phyloP scores from a whole-genome alignment of 768 basidiomycete species.

The Xerocomellus amylosporus region DNA sequence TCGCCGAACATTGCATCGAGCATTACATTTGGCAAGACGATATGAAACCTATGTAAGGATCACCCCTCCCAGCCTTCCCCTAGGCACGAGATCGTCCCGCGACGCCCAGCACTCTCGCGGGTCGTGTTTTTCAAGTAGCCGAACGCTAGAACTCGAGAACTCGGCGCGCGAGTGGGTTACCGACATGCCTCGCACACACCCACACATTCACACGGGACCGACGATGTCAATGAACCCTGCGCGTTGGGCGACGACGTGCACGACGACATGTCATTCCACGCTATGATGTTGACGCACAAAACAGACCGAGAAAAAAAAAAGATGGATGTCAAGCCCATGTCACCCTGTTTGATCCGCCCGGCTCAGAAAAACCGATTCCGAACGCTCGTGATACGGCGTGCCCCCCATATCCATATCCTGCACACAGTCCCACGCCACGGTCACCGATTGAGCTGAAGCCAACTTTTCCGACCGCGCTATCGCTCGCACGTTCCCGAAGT shows the following conservation, averaged over 20 bases:
- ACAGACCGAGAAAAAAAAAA: neutral
- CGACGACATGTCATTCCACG: neutral
- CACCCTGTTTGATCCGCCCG: neutral
- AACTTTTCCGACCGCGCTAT: too few species aligned
- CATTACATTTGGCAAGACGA: neutral
- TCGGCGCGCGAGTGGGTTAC: neutral
- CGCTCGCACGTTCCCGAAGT: neutral
- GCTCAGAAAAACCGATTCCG: neutral
- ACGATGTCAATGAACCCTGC: neutral
- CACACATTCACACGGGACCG: neutral
- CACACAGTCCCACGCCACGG: too few species aligned
- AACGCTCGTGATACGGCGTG: neutral
- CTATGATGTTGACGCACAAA: too few species aligned
- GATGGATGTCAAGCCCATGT: neutral
- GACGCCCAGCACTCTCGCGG: neutral
- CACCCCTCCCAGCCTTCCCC: neutral
- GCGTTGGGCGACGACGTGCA: neutral
- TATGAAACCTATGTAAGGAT: slow-evolving; percentile 3
- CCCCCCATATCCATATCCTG: too few species aligned
- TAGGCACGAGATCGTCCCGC: slow-evolving; percentile 13
- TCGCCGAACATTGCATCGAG: slow-evolving; percentile 13
- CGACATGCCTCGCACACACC: neutral
- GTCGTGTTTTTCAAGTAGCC: neutral
- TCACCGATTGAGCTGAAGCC: neutral
- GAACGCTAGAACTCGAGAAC: neutral